A percentile compares a stretch with the other conserved stretches of the same genome.
Evolutionary conservation across 306 rosid genomes (phyloP).

Genomic region (Pterocarpus macrocarpus): DNA sequence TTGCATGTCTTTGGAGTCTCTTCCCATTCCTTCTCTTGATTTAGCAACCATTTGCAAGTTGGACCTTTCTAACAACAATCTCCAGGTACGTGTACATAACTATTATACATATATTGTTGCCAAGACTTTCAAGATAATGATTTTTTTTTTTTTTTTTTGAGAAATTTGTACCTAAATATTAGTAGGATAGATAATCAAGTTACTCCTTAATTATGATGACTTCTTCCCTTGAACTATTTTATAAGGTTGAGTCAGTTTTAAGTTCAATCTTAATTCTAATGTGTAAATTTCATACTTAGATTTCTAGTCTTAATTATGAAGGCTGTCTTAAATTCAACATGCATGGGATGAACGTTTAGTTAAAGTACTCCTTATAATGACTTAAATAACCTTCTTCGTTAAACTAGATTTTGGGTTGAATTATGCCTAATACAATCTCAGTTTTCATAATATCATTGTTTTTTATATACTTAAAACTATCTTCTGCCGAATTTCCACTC

Average conservation of each 20-base stretch:
- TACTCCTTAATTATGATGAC: no score
- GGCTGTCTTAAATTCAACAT: no score
- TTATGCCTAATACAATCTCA: no score
- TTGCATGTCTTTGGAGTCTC: conserved; percentile 71
- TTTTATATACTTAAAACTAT: no score
- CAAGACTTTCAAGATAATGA: background rate
- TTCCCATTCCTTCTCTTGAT: conserved; percentile 75
- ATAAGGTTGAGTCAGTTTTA: background rate
- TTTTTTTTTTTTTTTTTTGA: background rate
- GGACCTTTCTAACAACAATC: conserved; percentile 83
- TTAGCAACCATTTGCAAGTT: conserved; percentile 68
- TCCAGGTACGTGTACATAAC: conserved; percentile 60
- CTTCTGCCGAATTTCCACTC: background rate
- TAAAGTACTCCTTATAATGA: no score
- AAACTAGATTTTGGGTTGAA: no score
- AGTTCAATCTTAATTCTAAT: background rate
- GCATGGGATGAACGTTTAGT: no score
- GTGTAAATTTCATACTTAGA: background rate
- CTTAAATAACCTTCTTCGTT: no score
- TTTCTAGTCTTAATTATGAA: no score
- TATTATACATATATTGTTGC: background rate
- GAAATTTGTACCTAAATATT: no score
- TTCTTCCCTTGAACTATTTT: background rate
- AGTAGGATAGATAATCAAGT: no score
- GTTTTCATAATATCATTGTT: no score